Conservation (phyloP, 2,329 filamentous ascomycete genomes). For the Cercospora zeina region DNA sequence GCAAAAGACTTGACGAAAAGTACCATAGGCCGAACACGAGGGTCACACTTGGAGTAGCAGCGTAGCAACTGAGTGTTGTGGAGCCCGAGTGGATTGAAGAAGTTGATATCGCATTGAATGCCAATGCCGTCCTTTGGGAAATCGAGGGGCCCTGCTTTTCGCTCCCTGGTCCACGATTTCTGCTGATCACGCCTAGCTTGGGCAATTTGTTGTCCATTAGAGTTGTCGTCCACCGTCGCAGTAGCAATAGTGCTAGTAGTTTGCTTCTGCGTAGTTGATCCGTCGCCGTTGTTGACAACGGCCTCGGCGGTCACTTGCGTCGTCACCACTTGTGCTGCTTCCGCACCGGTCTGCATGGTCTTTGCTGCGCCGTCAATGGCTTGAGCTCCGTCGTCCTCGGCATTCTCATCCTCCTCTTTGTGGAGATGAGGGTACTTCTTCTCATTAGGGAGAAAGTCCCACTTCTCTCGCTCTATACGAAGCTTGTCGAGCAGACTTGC, state of each 20-base stretch:
- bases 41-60: conserved; percentile 78
- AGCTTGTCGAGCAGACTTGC: conserved; percentile 62
- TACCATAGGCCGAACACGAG: conserved; percentile 73
- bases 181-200: conserved; percentile 24
- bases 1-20: conserved; percentile 91
- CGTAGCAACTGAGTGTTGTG: conserved; percentile 81
- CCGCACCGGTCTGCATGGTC: neutral
- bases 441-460: conserved; percentile 61
- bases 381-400: conserved; percentile 13
- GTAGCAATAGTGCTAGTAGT: neutral
- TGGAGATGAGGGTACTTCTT: conserved; percentile 46
- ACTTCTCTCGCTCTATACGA: conserved; percentile 65
- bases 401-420: conserved; percentile 28
- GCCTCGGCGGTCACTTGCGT: conserved; percentile 5
- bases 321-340: neutral
- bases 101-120: conserved; percentile 92
- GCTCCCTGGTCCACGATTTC: conserved; percentile 49
- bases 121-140: conserved; percentile 75
- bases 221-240: neutral
- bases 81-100: conserved; percentile 77
- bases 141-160: conserved; percentile 60
- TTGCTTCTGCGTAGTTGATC: neutral
- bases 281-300: neutral
- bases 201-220: neutral
- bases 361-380: conserved; percentile 3